These are phyloP conservation scores for Paramecium sexaurelia DNA, from an alignment of 73 alveolate genomes.

Conservation along the genomic window DNA sequence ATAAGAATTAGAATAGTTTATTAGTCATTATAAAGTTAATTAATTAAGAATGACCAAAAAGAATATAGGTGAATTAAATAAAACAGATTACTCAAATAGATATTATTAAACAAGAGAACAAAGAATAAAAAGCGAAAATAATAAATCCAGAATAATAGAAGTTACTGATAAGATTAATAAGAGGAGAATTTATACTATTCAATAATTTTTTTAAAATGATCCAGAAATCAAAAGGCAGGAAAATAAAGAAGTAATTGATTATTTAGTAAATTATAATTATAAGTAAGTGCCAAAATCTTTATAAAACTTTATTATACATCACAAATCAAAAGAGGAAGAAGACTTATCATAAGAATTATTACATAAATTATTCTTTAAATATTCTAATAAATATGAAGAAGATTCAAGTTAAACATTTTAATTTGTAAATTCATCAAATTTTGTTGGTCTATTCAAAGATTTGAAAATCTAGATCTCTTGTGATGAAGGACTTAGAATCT, in stretches of 20 bases:
- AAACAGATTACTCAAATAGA: neutral
- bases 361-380: neutral
- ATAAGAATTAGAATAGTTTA: neutral
- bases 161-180: neutral
- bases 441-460: neutral
- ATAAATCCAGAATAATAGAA: constrained; percentile 1
- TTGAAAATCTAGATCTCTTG: neutral
- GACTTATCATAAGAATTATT: neutral
- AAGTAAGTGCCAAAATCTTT: neutral
- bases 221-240: neutral
- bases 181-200: neutral
- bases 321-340: neutral
- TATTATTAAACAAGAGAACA: neutral
- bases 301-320: neutral
- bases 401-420: constrained; percentile 17
- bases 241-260: constrained; percentile 6
- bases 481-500: neutral
- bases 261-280: neutral
- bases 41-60: constrained; percentile 8
- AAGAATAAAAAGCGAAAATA: neutral
- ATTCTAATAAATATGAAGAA: neutral
- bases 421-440: neutral
- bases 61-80: neutral
- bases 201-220: neutral
- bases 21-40: neutral